phyloP scores from a whole-genome alignment of 371 early-diverging fungal species.

The Actinomortierella ambigua region DNA sequence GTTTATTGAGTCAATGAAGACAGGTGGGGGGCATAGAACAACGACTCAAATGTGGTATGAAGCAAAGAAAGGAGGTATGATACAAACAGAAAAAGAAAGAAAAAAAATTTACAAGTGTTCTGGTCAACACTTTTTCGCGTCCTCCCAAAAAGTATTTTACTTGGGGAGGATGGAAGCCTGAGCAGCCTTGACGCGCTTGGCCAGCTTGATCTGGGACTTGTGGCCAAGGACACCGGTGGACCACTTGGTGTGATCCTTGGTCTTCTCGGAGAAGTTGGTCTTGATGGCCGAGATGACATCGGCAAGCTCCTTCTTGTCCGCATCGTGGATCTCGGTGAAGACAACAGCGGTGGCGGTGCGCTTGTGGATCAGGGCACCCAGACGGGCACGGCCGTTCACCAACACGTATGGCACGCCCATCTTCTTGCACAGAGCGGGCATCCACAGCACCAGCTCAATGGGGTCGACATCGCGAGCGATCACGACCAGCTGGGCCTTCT shows the following conservation, averaged over 20 bases:
- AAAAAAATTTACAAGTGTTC: no score
- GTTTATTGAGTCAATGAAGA: no score
- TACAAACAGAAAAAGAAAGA: no score
- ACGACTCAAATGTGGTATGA: no score
- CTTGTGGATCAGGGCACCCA: slow-evolving; percentile 98
- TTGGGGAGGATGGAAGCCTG: no score
- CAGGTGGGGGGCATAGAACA: no score
- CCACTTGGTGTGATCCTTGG: slow-evolving; percentile 93
- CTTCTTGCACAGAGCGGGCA: slow-evolving; percentile 99
- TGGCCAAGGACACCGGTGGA: slow-evolving; percentile 97
- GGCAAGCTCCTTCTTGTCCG: slow-evolving; percentile 89
- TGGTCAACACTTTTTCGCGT: no score
- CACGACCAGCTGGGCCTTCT: slow-evolving; percentile 97
- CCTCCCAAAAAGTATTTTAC: no score
- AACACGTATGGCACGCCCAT: slow-evolving; percentile 98
- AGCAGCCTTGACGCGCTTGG: slow-evolving; percentile 66
- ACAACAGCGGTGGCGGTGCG: slow-evolving; percentile 97
- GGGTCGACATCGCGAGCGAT: slow-evolving; percentile 99
- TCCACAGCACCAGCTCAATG: slow-evolving; percentile 96
- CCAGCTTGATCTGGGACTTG: slow-evolving; percentile 86
- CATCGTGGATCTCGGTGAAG: slow-evolving; percentile 89
- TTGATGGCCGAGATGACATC: slow-evolving; percentile 85
- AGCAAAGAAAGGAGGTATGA: no score
- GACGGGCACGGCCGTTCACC: slow-evolving; percentile 94
- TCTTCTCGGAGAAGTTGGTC: slow-evolving; percentile 88